Conservation (phyloP, 495 filamentous ascomycete species). For the Xylaria scruposa region DNA sequence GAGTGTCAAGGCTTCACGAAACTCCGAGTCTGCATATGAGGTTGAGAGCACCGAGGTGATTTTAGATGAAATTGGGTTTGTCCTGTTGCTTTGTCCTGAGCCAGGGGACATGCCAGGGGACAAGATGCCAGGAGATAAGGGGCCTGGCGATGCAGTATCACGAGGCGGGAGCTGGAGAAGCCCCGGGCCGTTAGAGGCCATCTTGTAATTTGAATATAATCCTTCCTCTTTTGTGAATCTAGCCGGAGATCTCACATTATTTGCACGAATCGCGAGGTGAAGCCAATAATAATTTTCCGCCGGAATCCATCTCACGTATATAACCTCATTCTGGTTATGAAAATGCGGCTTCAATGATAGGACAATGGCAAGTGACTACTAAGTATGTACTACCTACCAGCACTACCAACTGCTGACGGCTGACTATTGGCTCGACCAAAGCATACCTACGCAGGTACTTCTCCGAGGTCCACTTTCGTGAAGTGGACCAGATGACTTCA, state of each 20-base stretch:
- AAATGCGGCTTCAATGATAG: background rate
- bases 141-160: constrained; percentile 34
- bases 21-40: constrained; percentile 91
- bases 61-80: constrained; percentile 72
- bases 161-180: constrained; percentile 35
- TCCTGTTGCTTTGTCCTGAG: constrained; percentile 24
- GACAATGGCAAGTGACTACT: background rate
- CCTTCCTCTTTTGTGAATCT: background rate
- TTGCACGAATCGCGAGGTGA: background rate
- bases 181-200: constrained; percentile 34
- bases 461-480: background rate
- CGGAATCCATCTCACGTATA: background rate
- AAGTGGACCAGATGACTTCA: constrained; percentile 10
- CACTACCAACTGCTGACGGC: background rate
- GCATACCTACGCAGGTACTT: background rate
- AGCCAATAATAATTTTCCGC: background rate
- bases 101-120: constrained; percentile 20
- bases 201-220: background rate
- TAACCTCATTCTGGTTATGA: background rate
- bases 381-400: no score
- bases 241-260: background rate
- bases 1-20: constrained; percentile 80
- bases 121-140: constrained; percentile 29
- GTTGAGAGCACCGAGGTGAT: constrained; percentile 85
- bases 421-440: background rate